Percentiles rank a stretch among this genome's conserved stretches.
phyloP scores from a whole-genome alignment of 352 stramenopile species.

The Phytopythium kandeliae region DNA sequence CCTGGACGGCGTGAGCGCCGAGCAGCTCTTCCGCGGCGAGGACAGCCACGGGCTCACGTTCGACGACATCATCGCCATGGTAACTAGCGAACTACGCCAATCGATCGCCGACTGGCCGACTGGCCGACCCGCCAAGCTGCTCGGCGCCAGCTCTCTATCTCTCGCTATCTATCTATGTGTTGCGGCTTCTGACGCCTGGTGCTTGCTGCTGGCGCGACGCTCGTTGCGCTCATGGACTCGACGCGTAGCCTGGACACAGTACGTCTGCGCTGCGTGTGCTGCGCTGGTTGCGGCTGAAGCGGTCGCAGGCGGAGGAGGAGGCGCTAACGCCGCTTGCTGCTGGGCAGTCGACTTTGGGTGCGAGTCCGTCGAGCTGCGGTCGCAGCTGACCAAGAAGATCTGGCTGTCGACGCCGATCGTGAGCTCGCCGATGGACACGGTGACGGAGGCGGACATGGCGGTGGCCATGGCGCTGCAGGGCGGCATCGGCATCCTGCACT shows the following conservation, averaged over 20 bases:
- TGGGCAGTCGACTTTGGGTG: constrained; percentile 89
- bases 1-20: constrained; percentile 59
- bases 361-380: constrained; percentile 91
- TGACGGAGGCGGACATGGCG: constrained; percentile 98
- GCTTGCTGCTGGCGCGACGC: too few species aligned
- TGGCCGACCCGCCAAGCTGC: too few species aligned
- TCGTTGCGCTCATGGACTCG: too few species aligned
- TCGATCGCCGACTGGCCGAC: too few species aligned
- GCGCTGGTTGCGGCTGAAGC: too few species aligned
- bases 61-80: constrained; percentile 83
- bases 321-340: background rate
- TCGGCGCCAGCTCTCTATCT: too few species aligned
- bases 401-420: constrained; percentile 92
- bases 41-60: constrained; percentile 75
- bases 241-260: constrained; percentile 75
- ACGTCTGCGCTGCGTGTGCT: constrained; percentile 10
- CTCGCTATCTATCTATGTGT: too few species aligned
- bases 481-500: constrained; percentile 98
- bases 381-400: constrained; percentile 89
- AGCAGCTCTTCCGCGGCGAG: constrained; percentile 67
- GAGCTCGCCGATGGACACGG: constrained; percentile 99
- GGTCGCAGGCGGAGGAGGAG: background rate
- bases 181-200: too few species aligned
- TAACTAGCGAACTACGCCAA: too few species aligned
- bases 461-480: constrained; percentile 98